phyloP scores from a whole-genome alignment of 106 monocot species.

The Acorus calamus region DNA sequence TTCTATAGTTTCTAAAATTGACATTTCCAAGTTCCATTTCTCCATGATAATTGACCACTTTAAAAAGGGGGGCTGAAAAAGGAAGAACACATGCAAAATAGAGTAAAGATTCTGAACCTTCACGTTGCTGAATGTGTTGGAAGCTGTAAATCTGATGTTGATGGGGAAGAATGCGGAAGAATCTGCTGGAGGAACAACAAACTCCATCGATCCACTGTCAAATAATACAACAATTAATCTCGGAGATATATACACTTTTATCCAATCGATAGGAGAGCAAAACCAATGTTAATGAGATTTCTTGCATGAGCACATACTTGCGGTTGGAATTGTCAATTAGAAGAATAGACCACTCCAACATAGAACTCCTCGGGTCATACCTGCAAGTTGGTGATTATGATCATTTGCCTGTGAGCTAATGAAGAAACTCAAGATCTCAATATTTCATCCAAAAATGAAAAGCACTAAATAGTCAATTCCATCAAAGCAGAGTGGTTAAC shows the following conservation, averaged over 20 bases:
- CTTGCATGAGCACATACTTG: conserved; percentile 31
- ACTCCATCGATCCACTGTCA: conserved; percentile 96
- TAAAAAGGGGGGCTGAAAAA: too few species aligned
- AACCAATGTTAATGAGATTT: too few species aligned
- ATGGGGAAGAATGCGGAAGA: conserved; percentile 85
- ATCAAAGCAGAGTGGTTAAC: too few species aligned
- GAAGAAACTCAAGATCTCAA: too few species aligned
- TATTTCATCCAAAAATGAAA: too few species aligned
- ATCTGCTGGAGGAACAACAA: conserved; percentile 80
- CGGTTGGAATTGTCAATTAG: conserved; percentile 86
- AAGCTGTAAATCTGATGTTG: conserved; percentile 59
- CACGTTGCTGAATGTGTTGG: conserved; percentile 75
- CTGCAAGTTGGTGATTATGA: conserved; percentile 20
- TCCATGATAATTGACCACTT: too few species aligned
- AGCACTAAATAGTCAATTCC: too few species aligned
- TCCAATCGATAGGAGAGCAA: too few species aligned
- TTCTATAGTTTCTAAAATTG: too few species aligned
- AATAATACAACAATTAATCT: background rate
- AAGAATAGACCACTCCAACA: conserved; percentile 88
- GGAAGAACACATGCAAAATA: background rate
- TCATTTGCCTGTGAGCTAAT: background rate
- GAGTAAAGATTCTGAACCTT: conserved; percentile 35
- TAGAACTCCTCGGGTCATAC: conserved; percentile 79
- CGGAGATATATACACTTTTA: too few species aligned
- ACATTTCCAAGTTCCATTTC: too few species aligned